A percentile compares a stretch with the other conserved stretches of the same genome.
Conservation (phyloP, 2,329 filamentous ascomycete genomes). For the Fusarium chuoi region DNA sequence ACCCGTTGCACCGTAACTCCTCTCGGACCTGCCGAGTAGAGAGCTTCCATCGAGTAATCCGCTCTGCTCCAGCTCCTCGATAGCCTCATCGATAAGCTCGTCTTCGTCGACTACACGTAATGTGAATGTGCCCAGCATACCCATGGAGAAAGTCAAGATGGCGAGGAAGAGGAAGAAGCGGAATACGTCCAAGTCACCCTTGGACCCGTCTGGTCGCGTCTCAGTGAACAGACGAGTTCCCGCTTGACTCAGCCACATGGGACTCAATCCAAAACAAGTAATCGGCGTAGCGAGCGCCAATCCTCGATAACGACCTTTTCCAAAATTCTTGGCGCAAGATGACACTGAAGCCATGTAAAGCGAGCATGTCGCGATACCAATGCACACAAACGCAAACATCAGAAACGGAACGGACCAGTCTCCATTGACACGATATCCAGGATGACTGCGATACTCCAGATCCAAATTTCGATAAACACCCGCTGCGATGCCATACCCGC, state of each 20-base stretch:
- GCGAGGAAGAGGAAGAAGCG: constrained; percentile 89
- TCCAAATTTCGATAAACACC: constrained; percentile 71
- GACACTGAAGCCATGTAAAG: constrained; percentile 95
- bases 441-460: constrained; percentile 56
- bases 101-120: constrained; percentile 85
- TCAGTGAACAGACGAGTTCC: constrained; percentile 83
- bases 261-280: constrained; percentile 90
- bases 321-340: constrained; percentile 98
- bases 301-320: constrained; percentile 85
- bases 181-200: constrained; percentile 77
- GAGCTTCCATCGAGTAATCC: constrained; percentile 81
- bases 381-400: constrained; percentile 83
- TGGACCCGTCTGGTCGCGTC: constrained; percentile 68
- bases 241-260: constrained; percentile 95
- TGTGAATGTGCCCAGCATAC: constrained; percentile 77
- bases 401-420: constrained; percentile 82
- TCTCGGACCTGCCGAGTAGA: constrained; percentile 69
- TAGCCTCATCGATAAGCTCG: constrained; percentile 87
- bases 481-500: constrained; percentile 86
- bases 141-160: constrained; percentile 74
- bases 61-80: constrained; percentile 90
- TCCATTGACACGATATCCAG: constrained; percentile 55
- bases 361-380: constrained; percentile 85
- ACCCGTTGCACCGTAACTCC: constrained; percentile 70
- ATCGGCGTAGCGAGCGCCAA: constrained; percentile 91